Conservation (phyloP, 768 basidiomycete genomes). For the Dentipellis fragilis region DNA sequence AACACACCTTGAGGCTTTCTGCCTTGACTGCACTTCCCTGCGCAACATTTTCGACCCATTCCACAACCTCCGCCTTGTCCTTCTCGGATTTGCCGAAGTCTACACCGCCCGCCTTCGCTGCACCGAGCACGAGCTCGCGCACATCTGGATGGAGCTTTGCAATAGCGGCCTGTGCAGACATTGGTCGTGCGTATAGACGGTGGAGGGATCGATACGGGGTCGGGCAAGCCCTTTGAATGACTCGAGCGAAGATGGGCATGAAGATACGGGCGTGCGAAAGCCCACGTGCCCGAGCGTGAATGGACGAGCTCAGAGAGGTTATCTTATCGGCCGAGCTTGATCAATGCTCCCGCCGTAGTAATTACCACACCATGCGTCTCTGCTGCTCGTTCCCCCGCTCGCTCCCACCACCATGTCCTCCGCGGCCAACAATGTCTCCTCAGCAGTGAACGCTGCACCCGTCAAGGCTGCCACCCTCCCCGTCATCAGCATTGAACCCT, state of each 20-base stretch:
- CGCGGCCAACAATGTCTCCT: no score
- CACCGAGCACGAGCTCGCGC: conserved; percentile 40
- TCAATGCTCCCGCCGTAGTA: no score
- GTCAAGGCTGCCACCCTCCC: conserved; percentile 30
- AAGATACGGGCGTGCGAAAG: no score
- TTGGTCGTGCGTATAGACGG: conserved; percentile 7
- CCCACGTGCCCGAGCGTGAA: no score
- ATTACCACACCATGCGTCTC: no score
- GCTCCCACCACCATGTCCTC: no score
- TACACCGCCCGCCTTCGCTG: conserved; percentile 30
- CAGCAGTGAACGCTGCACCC: no score
- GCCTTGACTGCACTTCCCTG: conserved; percentile 37
- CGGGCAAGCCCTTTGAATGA: no score
- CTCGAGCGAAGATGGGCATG: no score
- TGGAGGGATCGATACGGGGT: conserved; percentile 4
- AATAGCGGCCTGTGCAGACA: conserved; percentile 18
- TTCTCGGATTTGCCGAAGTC: conserved; percentile 45
- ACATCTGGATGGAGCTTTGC: conserved; percentile 20
- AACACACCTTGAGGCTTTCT: conserved; percentile 39
- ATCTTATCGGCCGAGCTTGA: no score
- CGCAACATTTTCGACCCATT: conserved; percentile 62
- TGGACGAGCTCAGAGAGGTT: no score
- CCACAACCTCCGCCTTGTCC: conserved; percentile 52
- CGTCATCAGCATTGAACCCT: conserved; percentile 65
- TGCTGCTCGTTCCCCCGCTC: no score